Evolutionary conservation across 2,329 filamentous ascomycete species (phyloP).

Genomic region (Pestalotiopsis fici): DNA sequence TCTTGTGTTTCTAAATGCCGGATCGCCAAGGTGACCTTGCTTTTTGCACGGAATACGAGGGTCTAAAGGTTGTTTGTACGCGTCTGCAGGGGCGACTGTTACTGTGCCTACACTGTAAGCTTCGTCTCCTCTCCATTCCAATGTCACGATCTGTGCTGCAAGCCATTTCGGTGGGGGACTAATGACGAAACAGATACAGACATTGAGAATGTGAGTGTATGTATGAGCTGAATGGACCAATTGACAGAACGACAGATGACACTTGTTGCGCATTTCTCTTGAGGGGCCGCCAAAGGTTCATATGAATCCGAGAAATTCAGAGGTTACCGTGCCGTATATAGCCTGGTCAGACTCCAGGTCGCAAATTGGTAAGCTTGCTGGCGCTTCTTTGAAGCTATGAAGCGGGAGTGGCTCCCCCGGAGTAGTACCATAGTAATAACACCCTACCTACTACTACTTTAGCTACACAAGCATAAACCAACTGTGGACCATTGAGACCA

Average conservation of each 20-base stretch:
- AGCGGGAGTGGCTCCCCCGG: neutral
- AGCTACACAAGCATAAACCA: neutral
- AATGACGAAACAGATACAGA: no score
- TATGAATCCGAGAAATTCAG: no score
- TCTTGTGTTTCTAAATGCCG: neutral
- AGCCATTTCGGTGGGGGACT: neutral
- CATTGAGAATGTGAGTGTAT: neutral
- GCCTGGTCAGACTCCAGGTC: neutral
- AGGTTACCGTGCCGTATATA: neutral
- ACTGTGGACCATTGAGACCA: neutral
- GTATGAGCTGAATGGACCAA: neutral
- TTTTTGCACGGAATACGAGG: neutral
- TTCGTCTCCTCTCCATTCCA: neutral
- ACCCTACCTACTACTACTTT: neutral
- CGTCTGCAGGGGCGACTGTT: neutral
- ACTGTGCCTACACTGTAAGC: neutral
- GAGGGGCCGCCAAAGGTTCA: no score
- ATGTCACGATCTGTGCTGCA: neutral
- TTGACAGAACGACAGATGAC: no score
- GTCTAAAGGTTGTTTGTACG: neutral
- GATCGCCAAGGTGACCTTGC: neutral
- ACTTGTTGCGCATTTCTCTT: no score
- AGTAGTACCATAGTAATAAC: neutral
- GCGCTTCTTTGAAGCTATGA: neutral
- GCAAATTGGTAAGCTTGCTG: neutral